phyloP scores from a whole-genome alignment of 805 yeast species.

The Candida ovalis region DNA sequence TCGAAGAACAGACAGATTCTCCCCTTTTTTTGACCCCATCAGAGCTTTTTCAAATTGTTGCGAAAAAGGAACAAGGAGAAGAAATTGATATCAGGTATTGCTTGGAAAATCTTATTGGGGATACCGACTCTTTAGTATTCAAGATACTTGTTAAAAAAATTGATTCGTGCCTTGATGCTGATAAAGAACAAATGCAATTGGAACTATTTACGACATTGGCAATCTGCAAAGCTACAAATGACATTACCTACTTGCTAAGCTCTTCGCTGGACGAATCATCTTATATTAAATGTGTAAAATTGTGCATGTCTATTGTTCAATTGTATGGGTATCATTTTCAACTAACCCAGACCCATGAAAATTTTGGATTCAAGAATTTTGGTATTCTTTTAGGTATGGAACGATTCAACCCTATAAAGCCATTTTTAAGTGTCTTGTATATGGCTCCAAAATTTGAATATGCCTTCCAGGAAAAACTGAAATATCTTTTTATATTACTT shows the following conservation, averaged over 20 bases:
- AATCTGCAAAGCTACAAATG: slow-evolving; percentile 16
- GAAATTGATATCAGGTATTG: slow-evolving; percentile 2
- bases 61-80: slow-evolving; percentile 4
- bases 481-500: slow-evolving; percentile 18
- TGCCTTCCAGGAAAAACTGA: slow-evolving; percentile 18
- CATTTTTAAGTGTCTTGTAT: slow-evolving; percentile 10
- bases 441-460: slow-evolving; percentile 15
- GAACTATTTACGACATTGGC: slow-evolving; percentile 27
- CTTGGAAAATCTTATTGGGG: slow-evolving; percentile 8
- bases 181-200: slow-evolving; percentile 13
- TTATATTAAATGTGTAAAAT: slow-evolving; percentile 10
- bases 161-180: slow-evolving; percentile 2
- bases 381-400: slow-evolving; percentile 17
- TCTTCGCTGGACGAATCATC: slow-evolving; percentile 10
- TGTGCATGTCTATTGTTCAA: slow-evolving; percentile 16
- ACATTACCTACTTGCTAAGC: slow-evolving; percentile 10
- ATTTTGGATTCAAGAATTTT: slow-evolving; percentile 27
- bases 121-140: slow-evolving; percentile 3
- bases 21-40: slow-evolving; percentile 2
- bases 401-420: slow-evolving; percentile 8
- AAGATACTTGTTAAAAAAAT: slow-evolving; percentile 2
- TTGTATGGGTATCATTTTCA: slow-evolving; percentile 27
- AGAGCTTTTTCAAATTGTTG: slow-evolving; percentile 7
- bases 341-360: slow-evolving; percentile 18
- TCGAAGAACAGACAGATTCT: background rate